Base-by-base conservation (phyloP, 2,329 filamentous ascomycete species). In the Tetracladium maxilliforme region DNA sequence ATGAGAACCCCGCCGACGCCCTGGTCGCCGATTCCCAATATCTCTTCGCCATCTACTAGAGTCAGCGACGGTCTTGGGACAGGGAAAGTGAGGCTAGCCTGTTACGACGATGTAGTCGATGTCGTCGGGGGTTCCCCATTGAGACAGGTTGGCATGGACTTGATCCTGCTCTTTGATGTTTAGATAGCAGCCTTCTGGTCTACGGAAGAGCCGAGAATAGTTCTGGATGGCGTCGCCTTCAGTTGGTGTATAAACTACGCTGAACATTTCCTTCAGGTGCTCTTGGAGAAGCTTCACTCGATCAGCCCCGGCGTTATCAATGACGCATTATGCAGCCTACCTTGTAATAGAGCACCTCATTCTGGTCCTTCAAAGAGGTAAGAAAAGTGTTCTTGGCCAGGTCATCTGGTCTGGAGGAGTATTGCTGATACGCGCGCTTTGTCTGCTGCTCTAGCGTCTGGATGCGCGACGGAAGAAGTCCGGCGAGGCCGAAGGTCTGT, bases 31-130 rank as follows among this genome's bases (percentile, higher is more conserved):
- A 92, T 92, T 2, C 84, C 42, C 7, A 45, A 35, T 14, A 92
- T 92, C 51, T 84, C 59, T 33, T 72, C 65, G 6, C 67, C 66
- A 34, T 70, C 58, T 62, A 4, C 9, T 3, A 11, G 11, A 14
- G 23, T 48, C 14, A 45, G 37, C 10, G 9, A 18, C 3, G 7
- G n/a, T 16, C 21, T 10, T 15, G 12, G 11, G 10, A 8, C 6
- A 22, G 19, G 9, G 5, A 10, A n/a, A 9, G 7, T 7, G 6
- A 4, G 68, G 56, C 33, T 55, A 56, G 59, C 86, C 82, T 21
- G 77, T 83, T 6, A 90, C 81, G 6, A 90, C 83, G 33, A 93
- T 90, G 39, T 92, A 75, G 48, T 92, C 84, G 17, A 92, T 71
- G 29, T 90, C 80, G 4, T 84, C 77, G 0, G 66, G 52, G 1